Percentiles rank a stretch among this genome's conserved stretches.
phyloP scores from a whole-genome alignment of 306 rosid species.

The Astragalus membranaceus region DNA sequence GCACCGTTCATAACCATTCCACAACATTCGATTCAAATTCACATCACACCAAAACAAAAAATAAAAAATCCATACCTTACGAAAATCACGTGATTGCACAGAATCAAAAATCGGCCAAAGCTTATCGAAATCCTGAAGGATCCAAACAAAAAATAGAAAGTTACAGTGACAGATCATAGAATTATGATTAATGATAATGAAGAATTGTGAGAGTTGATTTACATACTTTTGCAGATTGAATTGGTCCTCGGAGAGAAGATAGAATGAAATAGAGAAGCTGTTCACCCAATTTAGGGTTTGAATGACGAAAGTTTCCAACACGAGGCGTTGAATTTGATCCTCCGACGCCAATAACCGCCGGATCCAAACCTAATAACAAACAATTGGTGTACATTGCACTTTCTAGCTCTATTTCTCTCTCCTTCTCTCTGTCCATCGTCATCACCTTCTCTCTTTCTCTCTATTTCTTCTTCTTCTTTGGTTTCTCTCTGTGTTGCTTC shows the following conservation, averaged over 20 bases:
- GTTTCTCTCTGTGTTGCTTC: not conserved
- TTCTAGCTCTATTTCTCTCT: constrained; percentile 96
- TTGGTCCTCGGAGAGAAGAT: constrained; percentile 89
- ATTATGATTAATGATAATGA: not conserved
- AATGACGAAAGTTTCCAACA: constrained; percentile 94
- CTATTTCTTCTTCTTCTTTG: not conserved
- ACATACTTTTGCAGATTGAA: constrained; percentile 81
- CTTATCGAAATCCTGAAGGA: constrained; percentile 93
- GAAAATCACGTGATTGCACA: constrained; percentile 91
- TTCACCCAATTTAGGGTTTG: constrained; percentile 97
- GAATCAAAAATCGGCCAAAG: constrained; percentile 99
- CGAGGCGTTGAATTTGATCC: constrained; percentile 76
- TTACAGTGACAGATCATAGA: constrained; percentile 6
- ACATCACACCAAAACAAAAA: not conserved
- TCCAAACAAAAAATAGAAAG: not conserved
- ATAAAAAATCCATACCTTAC: constrained; percentile 50
- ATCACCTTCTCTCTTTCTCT: constrained; percentile 33
- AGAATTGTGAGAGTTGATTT: not conserved
- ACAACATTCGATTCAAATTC: not conserved
- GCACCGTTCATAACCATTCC: constrained; percentile 6
- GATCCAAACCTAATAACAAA: constrained; percentile 93
- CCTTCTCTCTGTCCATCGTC: constrained; percentile 99
- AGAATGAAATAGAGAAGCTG: constrained; percentile 94
- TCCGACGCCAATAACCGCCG: constrained; percentile 84
- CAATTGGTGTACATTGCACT: constrained; percentile 99